A percentile compares a stretch with the other conserved stretches of the same genome.
phyloP scores from a whole-genome alignment of 2,329 filamentous ascomycete species.

The Neonectria sp. region DNA sequence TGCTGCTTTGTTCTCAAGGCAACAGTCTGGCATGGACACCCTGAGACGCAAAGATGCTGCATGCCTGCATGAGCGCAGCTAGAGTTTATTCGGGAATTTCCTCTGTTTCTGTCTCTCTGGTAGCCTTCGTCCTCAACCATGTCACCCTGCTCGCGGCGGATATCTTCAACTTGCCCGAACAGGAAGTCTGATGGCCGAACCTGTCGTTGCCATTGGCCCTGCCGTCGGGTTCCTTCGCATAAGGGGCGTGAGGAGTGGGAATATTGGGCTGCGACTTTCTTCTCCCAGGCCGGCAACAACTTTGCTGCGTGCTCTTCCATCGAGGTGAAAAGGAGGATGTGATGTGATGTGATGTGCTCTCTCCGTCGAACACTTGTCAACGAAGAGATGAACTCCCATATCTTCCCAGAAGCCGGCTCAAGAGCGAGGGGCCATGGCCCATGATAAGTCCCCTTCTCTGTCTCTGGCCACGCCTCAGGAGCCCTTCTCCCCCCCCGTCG shows the following conservation, averaged over 20 bases:
- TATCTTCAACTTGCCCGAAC: constrained; percentile 43
- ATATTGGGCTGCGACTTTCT: background rate
- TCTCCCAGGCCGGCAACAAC: background rate
- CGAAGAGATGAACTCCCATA: background rate
- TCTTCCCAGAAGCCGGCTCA: background rate
- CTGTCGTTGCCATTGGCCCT: constrained; percentile 41
- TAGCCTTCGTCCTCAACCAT: background rate
- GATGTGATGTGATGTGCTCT: too few relatives aligned
- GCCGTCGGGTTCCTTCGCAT: constrained; percentile 28
- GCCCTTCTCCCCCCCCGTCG: background rate
- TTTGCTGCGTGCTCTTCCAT: background rate
- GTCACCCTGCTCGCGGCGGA: constrained; percentile 33
- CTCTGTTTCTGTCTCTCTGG: background rate
- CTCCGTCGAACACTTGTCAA: background rate
- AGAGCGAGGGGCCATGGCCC: background rate
- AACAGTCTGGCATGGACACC: background rate
- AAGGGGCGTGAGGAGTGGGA: constrained; percentile 12
- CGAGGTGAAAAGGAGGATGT: too few relatives aligned
- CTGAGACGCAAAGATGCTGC: background rate
- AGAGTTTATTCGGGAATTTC: background rate
- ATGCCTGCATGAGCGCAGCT: background rate
- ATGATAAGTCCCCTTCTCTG: background rate
- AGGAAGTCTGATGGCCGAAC: constrained; percentile 39
- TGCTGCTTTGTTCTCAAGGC: background rate
- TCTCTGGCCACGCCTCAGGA: background rate